A percentile compares a stretch with the other conserved stretches of the same genome.
Evolutionary conservation across 768 basidiomycete species (phyloP).

Genomic region (Boletales sp.): DNA sequence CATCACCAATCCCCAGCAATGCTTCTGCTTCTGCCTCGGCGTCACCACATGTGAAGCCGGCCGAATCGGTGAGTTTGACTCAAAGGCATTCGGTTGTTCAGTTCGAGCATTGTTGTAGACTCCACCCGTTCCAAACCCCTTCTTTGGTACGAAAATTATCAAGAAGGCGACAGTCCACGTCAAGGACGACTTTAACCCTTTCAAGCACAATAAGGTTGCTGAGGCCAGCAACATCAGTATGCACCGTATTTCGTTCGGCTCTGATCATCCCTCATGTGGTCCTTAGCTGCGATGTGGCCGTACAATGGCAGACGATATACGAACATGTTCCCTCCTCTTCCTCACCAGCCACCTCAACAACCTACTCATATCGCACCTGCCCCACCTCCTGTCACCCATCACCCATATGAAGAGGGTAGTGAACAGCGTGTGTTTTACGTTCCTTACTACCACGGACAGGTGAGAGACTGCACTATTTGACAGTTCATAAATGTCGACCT

Average conservation of each 20-base stretch:
- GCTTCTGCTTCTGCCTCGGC: slow-evolving; percentile 45
- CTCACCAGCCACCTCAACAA: slow-evolving; percentile 57
- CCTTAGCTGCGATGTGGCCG: slow-evolving; percentile 73
- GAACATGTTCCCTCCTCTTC: slow-evolving; percentile 66
- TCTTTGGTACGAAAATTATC: slow-evolving; percentile 79
- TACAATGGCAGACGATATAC: slow-evolving; percentile 87
- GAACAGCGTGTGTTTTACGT: slow-evolving; percentile 71
- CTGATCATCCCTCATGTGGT: background rate
- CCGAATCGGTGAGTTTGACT: slow-evolving; percentile 43
- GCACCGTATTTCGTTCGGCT: slow-evolving; percentile 29
- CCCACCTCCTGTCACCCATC: slow-evolving; percentile 68
- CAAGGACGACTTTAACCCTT: slow-evolving; percentile 97
- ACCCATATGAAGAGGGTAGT: slow-evolving; percentile 73
- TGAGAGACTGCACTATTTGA: slow-evolving; percentile 20
- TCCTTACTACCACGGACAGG: slow-evolving; percentile 80
- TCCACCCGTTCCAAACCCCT: slow-evolving; percentile 69
- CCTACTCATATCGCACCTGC: slow-evolving; percentile 65
- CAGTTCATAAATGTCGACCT: slow-evolving; percentile 2
- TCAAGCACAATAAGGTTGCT: slow-evolving; percentile 80
- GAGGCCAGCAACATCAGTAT: slow-evolving; percentile 72
- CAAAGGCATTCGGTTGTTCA: slow-evolving; percentile 3
- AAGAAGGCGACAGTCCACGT: slow-evolving; percentile 81
- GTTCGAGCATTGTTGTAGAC: slow-evolving; percentile 23
- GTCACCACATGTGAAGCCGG: slow-evolving; percentile 60
- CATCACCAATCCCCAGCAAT: slow-evolving; percentile 43